phyloP scores from a whole-genome alignment of 139 green algal genomes.

The Volvox africanus region DNA sequence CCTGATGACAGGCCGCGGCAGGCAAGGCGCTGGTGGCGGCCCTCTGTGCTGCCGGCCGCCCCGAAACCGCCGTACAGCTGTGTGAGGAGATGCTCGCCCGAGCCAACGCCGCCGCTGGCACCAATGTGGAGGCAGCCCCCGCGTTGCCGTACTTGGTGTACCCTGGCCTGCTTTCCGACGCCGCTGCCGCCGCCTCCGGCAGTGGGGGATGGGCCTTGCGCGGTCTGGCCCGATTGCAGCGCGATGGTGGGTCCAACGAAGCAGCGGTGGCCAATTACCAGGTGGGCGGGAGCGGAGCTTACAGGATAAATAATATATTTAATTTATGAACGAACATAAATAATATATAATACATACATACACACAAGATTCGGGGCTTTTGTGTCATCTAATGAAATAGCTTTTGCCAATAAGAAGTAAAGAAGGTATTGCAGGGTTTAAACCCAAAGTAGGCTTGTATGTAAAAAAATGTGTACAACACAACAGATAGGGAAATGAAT shows the following conservation, averaged over 20 bases:
- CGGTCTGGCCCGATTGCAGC: constrained; percentile 35
- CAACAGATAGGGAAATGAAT: no score
- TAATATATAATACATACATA: no score
- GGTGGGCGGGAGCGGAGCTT: not conserved
- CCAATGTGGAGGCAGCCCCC: not conserved
- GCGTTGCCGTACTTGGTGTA: not conserved
- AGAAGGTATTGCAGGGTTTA: no score
- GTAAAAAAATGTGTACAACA: no score
- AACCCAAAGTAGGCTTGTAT: no score
- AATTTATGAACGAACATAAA: no score
- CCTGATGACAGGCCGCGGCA: constrained; percentile 37
- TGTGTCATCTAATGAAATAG: no score
- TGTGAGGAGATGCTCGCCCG: constrained; percentile 53
- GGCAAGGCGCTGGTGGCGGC: constrained; percentile 67
- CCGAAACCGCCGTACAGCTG: constrained; percentile 53
- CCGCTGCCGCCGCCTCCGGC: not conserved
- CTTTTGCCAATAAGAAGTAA: no score
- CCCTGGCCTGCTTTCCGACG: not conserved
- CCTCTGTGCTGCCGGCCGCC: constrained; percentile 44
- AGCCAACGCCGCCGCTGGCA: not conserved
- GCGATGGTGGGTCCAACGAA: not conserved
- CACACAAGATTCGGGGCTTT: no score
- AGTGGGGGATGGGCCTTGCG: constrained; percentile 38
- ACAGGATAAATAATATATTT: no score
- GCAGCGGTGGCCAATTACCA: constrained; percentile 34